Percentiles rank a stretch among this genome's conserved stretches.
Conservation (phyloP, 805 yeast species). For the Brettanomyces anomalus region DNA sequence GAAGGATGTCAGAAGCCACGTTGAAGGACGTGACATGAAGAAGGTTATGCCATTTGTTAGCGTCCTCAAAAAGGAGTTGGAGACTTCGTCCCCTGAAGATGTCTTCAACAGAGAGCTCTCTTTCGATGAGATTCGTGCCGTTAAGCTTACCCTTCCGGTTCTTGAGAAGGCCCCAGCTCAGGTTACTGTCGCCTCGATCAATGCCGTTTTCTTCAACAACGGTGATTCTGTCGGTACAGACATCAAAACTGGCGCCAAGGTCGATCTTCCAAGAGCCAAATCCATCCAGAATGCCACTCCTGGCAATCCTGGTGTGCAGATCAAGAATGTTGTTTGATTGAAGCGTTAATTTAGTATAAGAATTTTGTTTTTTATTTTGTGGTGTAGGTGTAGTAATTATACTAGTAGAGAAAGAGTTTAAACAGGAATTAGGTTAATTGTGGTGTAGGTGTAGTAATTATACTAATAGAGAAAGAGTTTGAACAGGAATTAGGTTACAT, state of each 20-base stretch:
- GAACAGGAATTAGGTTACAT: too few species aligned
- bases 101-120: constrained; percentile 87
- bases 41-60: constrained; percentile 97
- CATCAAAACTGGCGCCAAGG: constrained; percentile 58
- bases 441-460: too few species aligned
- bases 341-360: not conserved
- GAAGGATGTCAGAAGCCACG: constrained; percentile 51
- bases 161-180: constrained; percentile 59
- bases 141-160: constrained; percentile 45
- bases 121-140: constrained; percentile 66
- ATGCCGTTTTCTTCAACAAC: constrained; percentile 52
- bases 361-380: not conserved
- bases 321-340: constrained; percentile 37
- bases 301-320: constrained; percentile 82
- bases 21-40: constrained; percentile 82
- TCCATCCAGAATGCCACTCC: constrained; percentile 80
- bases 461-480: too few species aligned
- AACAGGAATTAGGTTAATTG: too few species aligned
- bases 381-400: too few species aligned
- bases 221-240: constrained; percentile 59
- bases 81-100: constrained; percentile 56
- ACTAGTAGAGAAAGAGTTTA: too few species aligned
- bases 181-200: constrained; percentile 44
- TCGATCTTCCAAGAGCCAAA: constrained; percentile 58
- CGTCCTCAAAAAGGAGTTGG: constrained; percentile 71